These are phyloP conservation scores for Stereum hirsutum DNA, from an alignment of 1,284 basidiomycete genomes.

Conservation along the genomic window DNA sequence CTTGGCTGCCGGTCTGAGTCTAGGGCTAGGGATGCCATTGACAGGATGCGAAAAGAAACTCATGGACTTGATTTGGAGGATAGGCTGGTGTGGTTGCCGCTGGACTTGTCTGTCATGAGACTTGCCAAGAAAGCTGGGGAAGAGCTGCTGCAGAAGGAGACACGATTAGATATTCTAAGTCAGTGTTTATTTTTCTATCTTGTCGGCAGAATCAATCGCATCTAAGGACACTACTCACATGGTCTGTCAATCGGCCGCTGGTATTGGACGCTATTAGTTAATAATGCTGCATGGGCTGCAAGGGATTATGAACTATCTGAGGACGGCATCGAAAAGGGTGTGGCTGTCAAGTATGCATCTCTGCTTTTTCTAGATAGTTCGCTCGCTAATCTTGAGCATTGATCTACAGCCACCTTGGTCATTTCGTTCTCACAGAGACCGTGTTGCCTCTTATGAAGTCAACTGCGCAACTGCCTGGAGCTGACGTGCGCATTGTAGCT, in stretches of 20 bases:
- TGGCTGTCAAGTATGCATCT: conserved; percentile 4
- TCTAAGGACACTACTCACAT: too few species aligned
- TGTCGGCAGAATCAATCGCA: not conserved
- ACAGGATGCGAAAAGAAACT: not conserved
- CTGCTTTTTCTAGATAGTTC: not conserved
- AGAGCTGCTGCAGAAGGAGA: too few species aligned
- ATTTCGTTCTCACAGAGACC: conserved; percentile 10
- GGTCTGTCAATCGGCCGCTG: too few species aligned
- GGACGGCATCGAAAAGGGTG: conserved; percentile 2
- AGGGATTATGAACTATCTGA: conserved; percentile 1
- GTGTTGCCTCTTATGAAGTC: conserved; percentile 11
- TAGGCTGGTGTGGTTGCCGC: conserved; percentile 4
- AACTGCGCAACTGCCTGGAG: conserved; percentile 4
- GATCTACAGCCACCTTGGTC: conserved; percentile 9
- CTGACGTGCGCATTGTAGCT: conserved; percentile 11
- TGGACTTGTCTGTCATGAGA: conserved; percentile 4
- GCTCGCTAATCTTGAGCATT: too few species aligned
- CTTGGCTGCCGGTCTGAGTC: conserved; percentile 10
- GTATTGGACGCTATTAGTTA: too few species aligned
- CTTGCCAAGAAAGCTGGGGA: conserved; percentile 4
- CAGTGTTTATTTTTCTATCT: not conserved
- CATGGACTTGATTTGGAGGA: conserved; percentile 1
- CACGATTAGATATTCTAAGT: conserved; percentile 10
- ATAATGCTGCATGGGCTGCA: conserved; percentile 6
- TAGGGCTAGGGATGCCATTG: conserved; percentile 9